Base-by-base conservation (phyloP, 768 basidiomycete genomes). In the Sporobolomyces phaffii region DNA sequence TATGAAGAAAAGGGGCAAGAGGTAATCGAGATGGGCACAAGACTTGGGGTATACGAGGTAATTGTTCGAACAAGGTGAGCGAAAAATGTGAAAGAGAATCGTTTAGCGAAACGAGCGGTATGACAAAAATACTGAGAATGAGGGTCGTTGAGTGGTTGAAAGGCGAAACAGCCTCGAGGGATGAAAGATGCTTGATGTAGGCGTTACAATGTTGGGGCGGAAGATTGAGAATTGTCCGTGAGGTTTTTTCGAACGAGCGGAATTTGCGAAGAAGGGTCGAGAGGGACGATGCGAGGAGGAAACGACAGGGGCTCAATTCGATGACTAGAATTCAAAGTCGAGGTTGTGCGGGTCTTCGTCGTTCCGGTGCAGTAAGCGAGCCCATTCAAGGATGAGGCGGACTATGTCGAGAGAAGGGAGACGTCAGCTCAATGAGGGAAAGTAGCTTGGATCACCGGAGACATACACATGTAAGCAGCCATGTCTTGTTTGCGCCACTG, bases 401-500 rank as follows among this genome's bases (percentile, higher is more conserved):
- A 72, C 69, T 70, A 13, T n/a, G n/a, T n/a, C n/a, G n/a, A 33
- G 24, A n/a, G n/a, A 29, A 24, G 11, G n/a, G 26, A 45, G 28
- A 10, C 26, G 29, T 13, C 31, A 41, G 38, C 33, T 48, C 47
- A 13, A 48, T 26, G 24, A 38, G 34, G 24, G 22, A 38, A 15
- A 10, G 52, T 40, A 24, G 60, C 36, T 7, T 18, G 43, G 3
- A 5, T 15, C 5, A 43, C 33, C 5, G 26, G 24, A 47, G 44
- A 64, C 68, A 36, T 47, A 69, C 68, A 70, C 64, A 70, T 70
- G 41, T 70, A 69, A 4, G 68, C 62, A 2, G 64, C 73, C 73
- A 73, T 73, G 48, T 73, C 73, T 57, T 73, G 64, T 38, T 64
- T 63, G n/a, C 73, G 51, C 69, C 68, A 72, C 56, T 58, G 40